Conservation (phyloP, 2,329 filamentous ascomycete species). For the Alternaria panax region DNA sequence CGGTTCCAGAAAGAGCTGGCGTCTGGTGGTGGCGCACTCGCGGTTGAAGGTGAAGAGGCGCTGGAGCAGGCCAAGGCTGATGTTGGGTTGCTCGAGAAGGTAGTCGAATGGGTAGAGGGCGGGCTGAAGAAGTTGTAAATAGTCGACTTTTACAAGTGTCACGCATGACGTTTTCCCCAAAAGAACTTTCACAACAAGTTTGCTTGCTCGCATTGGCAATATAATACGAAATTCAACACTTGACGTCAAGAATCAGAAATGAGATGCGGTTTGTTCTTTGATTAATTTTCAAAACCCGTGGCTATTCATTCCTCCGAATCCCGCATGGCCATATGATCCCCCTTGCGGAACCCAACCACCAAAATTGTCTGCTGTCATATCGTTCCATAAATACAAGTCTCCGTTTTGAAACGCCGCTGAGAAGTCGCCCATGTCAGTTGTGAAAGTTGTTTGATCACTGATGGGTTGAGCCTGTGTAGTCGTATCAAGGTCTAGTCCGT, state of each 20-base stretch:
- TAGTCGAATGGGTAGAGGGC: conserved; percentile 39
- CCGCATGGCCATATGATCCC: conserved; percentile 34
- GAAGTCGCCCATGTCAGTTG: conserved; percentile 44
- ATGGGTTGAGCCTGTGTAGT: conserved; percentile 4
- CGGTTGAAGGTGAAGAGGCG: conserved; percentile 48
- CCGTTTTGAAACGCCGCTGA: conserved; percentile 45
- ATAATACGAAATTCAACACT: no score
- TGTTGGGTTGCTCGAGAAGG: conserved; percentile 46
- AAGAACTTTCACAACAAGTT: neutral
- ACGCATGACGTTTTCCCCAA: neutral
- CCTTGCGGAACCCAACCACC: conserved; percentile 43
- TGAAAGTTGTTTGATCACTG: conserved; percentile 21
- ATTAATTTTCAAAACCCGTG: conserved; percentile 22
- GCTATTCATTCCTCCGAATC: conserved; percentile 32
- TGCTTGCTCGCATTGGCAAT: neutral
- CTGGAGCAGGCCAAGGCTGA: conserved; percentile 45
- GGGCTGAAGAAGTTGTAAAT: conserved; percentile 18
- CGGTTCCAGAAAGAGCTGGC: conserved; percentile 49
- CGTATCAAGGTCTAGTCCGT: conserved; percentile 9
- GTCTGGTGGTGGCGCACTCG: conserved; percentile 46
- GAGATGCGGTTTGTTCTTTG: neutral
- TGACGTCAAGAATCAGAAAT: no score
- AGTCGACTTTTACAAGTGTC: neutral
- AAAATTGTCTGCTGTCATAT: conserved; percentile 41
- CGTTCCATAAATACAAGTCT: conserved; percentile 49